Base-by-base conservation (phyloP, 352 stramenopile species). In the Pythium phragmiticola region DNA sequence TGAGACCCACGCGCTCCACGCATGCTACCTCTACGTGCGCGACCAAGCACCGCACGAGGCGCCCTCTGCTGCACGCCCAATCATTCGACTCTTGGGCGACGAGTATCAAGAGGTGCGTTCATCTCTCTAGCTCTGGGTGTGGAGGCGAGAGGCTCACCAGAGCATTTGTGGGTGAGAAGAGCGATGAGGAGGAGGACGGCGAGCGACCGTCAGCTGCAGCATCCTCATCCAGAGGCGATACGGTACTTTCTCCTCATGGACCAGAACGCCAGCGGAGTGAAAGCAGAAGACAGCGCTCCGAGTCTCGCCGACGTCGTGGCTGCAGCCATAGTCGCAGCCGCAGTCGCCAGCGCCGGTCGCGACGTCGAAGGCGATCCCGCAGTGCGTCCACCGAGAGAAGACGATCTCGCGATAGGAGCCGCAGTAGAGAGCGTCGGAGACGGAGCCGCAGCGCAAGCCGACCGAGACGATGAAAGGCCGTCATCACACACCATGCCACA, bases 21-120 rank as follows among this genome's bases (percentile, higher is more conserved):
- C n/a, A 16, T 61, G 48, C 60, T 67, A 67, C 51, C 3, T 21
- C 12, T 59, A 47, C 41, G 26, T 66, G 1, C 59, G 59, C 13
- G 59, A 60, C 37, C 14, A 51, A 9, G 14, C 16, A 46, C 13
- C 13, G 37, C 39, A 14, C 39, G 14, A 46, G 13, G 9, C 37
- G 7, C 14, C 37, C 11, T 42, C 48, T 7, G 5, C 30, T 19
- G 19, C 4, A 17, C 37, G 19, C 2, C 8, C 53, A 7, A 21
- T 16, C 7, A 47, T 57, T 13, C 47, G 57, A 12, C 37, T 64
- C 9, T 49, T 64, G 14, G 57, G 57, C 6, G 57, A 45, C 14
- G 57, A 57, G 47, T 64, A 64, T 36, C 23, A 34, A 7, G 43
- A 63, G 19, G 46, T 63, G 33, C 4, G 30, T 17, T 34, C 11